Percentiles rank a stretch among this genome's conserved stretches.
phyloP scores from a whole-genome alignment of 257 asterid genomes.

The Penstemon newberryi region DNA sequence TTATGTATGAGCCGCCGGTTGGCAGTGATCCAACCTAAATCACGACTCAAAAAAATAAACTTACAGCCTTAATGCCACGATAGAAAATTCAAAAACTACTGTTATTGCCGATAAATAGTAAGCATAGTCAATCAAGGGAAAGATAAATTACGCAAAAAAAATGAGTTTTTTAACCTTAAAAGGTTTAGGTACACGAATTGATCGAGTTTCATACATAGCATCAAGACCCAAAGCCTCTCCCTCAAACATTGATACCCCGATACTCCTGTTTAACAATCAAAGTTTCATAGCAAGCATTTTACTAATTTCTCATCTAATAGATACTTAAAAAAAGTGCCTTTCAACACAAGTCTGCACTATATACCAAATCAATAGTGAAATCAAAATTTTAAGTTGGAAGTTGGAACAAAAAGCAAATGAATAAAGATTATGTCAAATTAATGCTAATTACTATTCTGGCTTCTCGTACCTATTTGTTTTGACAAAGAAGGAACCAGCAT shows the following conservation, averaged over 20 bases:
- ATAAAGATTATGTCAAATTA: background rate
- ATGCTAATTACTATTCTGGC: background rate
- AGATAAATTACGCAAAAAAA: slow-evolving; percentile 18
- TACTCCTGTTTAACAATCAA: slow-evolving; percentile 52
- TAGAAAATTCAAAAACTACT: slow-evolving; percentile 7
- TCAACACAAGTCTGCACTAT: background rate
- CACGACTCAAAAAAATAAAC: slow-evolving; percentile 7
- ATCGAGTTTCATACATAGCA: slow-evolving; percentile 79
- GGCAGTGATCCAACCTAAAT: slow-evolving; percentile 79
- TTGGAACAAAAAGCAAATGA: background rate
- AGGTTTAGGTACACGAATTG: slow-evolving; percentile 89
- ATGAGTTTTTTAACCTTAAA: slow-evolving; percentile 51
- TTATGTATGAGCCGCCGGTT: slow-evolving; percentile 85
- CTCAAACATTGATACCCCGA: slow-evolving; percentile 86
- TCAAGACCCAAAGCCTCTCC: slow-evolving; percentile 92
- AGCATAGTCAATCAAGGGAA: background rate
- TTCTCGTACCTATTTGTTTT: slow-evolving; percentile 73
- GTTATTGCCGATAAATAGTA: background rate
- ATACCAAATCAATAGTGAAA: too few relatives aligned
- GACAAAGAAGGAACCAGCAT: slow-evolving; percentile 83
- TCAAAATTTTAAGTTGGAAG: background rate
- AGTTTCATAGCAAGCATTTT: slow-evolving; percentile 8
- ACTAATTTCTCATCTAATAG: background rate
- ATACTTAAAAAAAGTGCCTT: background rate
- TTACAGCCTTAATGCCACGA: slow-evolving; percentile 1